Base-by-base conservation (phyloP, 129 eudicot species). In the Lactuca saligna region DNA sequence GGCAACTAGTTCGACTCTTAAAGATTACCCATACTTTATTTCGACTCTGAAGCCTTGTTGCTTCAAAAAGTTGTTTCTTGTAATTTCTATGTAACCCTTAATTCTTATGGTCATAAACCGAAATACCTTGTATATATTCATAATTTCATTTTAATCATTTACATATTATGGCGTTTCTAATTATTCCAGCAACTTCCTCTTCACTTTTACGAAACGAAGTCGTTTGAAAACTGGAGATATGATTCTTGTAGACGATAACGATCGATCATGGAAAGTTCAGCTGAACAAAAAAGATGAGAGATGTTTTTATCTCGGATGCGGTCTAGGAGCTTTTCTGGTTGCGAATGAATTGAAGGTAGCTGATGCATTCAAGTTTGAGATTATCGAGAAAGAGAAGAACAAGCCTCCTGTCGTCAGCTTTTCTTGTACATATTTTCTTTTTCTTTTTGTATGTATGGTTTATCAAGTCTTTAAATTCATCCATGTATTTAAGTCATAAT, bases 401-500 rank as follows among this genome's bases (percentile, higher is more conserved):
- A 58, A 70, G 67, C 59, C 67, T 46, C 80, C 75, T 3, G 12
- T 79, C 10, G 62, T 39, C 29, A 66, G 55, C 17, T 39, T 72
- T 38, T 65, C 73, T 3, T 14, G 73, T 66, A 72, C 11, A 66
- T 25, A 25, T 25, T 25, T 25, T 20, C 20, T 20, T 0, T 25
- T 25, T 25, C 1, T 25, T 25, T 25, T 0, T 25, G 1, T 25
- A 2, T 25, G 29, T 25, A 0, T 25, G 1, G 29, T 25, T 25
- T 25, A 25, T 25, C 29, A 25, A 25, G 29, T 25, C 29, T 25
- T 25, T 25, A 25, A 25, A 25, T 25, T 25, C 2, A 25, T 25
- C 29, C 29, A 25, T 25, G 1, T 25, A 25, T 25, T 25, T 25
- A 25, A 25, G 29, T 25, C 29, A 25, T 25, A 25, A 25, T 25